A percentile compares a stretch with the other conserved stretches of the same genome.
These are phyloP conservation scores for Chlorella sp. DNA, from an alignment of 139 green algal genomes.

Conservation along the genomic window DNA sequence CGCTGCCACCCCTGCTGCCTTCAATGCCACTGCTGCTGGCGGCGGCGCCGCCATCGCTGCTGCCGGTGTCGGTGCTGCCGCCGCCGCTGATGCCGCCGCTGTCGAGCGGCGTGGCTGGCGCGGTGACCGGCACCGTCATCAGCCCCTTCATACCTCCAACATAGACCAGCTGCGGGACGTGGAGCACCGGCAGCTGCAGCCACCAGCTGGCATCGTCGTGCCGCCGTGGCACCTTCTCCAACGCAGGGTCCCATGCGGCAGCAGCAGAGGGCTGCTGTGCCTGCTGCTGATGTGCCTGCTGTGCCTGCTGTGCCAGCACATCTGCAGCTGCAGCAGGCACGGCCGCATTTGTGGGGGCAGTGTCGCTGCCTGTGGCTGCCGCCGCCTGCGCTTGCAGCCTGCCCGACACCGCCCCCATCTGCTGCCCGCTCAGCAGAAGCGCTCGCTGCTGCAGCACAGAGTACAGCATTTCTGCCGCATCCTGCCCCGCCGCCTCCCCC, in stretches of 20 bases:
- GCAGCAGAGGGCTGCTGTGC: background rate
- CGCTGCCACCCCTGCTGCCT: background rate
- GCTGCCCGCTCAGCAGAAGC: background rate
- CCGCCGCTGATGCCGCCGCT: background rate
- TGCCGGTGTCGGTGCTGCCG: background rate
- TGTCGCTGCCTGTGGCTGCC: background rate
- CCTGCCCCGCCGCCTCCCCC: background rate
- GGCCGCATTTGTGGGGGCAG: background rate
- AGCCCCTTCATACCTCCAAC: constrained; percentile 12
- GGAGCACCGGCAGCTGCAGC: constrained; percentile 30
- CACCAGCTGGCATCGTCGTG: constrained; percentile 5
- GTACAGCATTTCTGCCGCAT: background rate
- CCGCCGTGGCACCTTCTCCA: constrained; percentile 6
- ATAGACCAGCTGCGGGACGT: constrained; percentile 29
- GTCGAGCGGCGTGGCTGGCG: background rate
- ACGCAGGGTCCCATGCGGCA: background rate
- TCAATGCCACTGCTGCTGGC: background rate
- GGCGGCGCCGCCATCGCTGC: background rate
- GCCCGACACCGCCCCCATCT: background rate
- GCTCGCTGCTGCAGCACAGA: constrained; percentile 23
- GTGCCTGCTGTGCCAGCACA: background rate
- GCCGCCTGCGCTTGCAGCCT: background rate
- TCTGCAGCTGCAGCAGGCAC: background rate
- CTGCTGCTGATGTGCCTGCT: constrained; percentile 19
- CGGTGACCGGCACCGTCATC: constrained; percentile 10